Conservation (phyloP, 2,329 filamentous ascomycete genomes). For the Thelonectria discophora region DNA sequence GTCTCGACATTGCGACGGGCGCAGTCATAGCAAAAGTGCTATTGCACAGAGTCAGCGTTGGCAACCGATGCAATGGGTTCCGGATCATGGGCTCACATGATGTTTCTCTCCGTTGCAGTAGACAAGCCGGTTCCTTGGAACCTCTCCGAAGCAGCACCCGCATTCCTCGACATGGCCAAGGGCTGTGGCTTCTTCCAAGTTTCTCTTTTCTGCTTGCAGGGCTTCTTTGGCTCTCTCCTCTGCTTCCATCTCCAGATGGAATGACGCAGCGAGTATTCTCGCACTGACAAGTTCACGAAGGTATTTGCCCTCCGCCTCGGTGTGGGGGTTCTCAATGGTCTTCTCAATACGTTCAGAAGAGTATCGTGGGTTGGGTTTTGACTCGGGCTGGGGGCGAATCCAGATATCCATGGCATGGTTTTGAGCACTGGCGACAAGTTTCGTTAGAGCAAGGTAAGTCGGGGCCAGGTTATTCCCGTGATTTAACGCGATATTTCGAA, state of each 20-base stretch:
- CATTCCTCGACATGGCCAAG: constrained; percentile 71
- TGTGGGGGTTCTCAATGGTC: constrained; percentile 8
- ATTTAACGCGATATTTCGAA: constrained; percentile 22
- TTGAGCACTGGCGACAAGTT: constrained; percentile 4
- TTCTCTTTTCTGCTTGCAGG: constrained; percentile 48
- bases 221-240: constrained; percentile 45
- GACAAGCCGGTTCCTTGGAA: constrained; percentile 72
- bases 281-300: constrained; percentile 33
- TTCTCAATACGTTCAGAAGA: constrained; percentile 15
- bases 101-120: constrained; percentile 66
- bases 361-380: constrained; percentile 8
- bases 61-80: neutral
- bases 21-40: constrained; percentile 76
- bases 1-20: constrained; percentile 71
- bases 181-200: constrained; percentile 53
- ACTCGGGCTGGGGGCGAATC: too few relatives aligned
- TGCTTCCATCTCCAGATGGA: neutral
- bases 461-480: constrained; percentile 31
- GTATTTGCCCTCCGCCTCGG: constrained; percentile 10
- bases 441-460: constrained; percentile 28
- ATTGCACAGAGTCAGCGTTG: constrained; percentile 20
- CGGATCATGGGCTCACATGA: constrained; percentile 55
- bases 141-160: constrained; percentile 75
- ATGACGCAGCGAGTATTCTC: constrained; percentile 19
- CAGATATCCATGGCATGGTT: neutral